Base-by-base conservation (phyloP, 1,284 basidiomycete species). In the Papiliotrema flavescens region DNA sequence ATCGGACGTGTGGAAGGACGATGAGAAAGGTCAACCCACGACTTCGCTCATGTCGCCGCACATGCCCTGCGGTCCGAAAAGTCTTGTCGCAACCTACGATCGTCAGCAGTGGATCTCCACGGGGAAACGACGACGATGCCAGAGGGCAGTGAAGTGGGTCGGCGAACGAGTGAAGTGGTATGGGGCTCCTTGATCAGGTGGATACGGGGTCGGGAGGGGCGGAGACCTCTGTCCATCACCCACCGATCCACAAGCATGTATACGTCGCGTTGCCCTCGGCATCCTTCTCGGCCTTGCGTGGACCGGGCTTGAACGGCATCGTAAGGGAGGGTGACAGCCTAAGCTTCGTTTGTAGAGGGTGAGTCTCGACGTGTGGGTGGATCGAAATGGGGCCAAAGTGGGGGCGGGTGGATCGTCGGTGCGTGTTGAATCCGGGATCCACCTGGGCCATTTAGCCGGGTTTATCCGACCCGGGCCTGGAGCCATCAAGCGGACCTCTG, bases 61-160 rank as follows among this genome's bases (percentile, higher is more conserved):
- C 64, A 60, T 71, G 69, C 14, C 61, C 61, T 32, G 63, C 62
- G 14, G 67, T 66, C 1, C 63, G 62, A 56, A 71, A 71, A 17
- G 56, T 58, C 55, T 71, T 71, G 24, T 57, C 54, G 47, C 69
- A 71, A 15, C 63, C 66, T 64, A 35, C 40, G 34, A 20, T 2
- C 8, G n/a, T 19, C 20, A 50, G 32, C n/a, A 42, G 24, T n/a
- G 36, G n/a, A n/a, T 40, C 49, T 24, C 24, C 39, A 26, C 23
- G 23, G 42, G 37, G 49, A 17, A 11, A 13, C 41, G 20, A 15
- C 9, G 13, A 42, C 37, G 23, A 36, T 17, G 35, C 11, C 35
- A 36, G 9, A 36, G 11, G 17, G 11, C 9, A 11, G 9, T 36
- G 11, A 36, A 36, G 35, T 36, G 35, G 35, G 17, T 17, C 17